phyloP scores from a whole-genome alignment of 306 rosid genomes.

The Ochetophila trinervis region DNA sequence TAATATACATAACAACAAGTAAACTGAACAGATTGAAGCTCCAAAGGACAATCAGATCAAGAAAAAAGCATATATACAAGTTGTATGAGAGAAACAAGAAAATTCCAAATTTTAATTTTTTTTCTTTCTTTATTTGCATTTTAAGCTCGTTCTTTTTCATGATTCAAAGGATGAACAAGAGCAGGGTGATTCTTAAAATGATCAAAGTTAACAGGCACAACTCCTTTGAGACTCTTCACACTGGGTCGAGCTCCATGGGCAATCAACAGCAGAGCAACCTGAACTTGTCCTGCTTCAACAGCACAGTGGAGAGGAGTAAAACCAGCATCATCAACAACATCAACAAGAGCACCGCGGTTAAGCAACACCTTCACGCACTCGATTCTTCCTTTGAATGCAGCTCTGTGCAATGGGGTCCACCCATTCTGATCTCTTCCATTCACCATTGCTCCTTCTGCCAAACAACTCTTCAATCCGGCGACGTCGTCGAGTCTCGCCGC shows the following conservation, averaged over 20 bases:
- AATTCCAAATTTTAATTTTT: too few relatives aligned
- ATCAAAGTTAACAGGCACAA: slow-evolving; percentile 18
- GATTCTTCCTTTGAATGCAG: slow-evolving; percentile 73
- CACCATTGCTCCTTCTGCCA: slow-evolving; percentile 57
- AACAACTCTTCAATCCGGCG: slow-evolving; percentile 45
- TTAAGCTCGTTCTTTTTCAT: slow-evolving; percentile 15
- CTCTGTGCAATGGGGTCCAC: slow-evolving; percentile 87
- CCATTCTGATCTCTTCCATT: slow-evolving; percentile 74
- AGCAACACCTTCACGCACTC: slow-evolving; percentile 64
- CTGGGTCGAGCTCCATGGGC: slow-evolving; percentile 46
- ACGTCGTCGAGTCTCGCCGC: slow-evolving; percentile 63
- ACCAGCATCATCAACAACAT: slow-evolving; percentile 56
- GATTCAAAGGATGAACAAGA: slow-evolving; percentile 16
- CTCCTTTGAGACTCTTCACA: slow-evolving; percentile 30
- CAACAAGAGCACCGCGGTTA: slow-evolving; percentile 60
- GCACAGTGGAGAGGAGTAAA: slow-evolving; percentile 72
- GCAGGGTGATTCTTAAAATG: slow-evolving; percentile 32
- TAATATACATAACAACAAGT: not conserved
- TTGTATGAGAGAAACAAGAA: too few relatives aligned
- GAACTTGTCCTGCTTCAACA: slow-evolving; percentile 62
- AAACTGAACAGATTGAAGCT: not conserved
- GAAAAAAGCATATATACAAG: not conserved
- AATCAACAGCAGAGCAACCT: slow-evolving; percentile 49
- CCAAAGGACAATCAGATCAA: not conserved
- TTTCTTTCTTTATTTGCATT: not conserved